Conservation (phyloP, 352 stramenopile genomes). For the Phytophthora boehmeriae region DNA sequence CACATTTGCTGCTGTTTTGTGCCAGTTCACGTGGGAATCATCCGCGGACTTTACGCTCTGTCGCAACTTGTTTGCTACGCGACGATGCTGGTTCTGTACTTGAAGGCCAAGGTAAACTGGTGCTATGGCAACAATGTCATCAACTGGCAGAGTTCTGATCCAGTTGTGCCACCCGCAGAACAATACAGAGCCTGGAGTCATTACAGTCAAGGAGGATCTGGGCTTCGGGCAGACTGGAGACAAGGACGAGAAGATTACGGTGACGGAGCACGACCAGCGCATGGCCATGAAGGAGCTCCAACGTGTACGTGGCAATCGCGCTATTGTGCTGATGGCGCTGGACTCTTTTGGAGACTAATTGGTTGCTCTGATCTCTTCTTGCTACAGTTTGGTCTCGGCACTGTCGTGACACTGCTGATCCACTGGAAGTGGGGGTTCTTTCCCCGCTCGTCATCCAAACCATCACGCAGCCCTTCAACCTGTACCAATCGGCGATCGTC, state of each 20-base stretch:
- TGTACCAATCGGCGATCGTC: slow-evolving; percentile 69
- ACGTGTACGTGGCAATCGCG: slow-evolving; percentile 53
- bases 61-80: slow-evolving; percentile 77
- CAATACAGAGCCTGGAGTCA: slow-evolving; percentile 74
- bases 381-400: slow-evolving; percentile 63
- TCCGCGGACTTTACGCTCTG: slow-evolving; percentile 61
- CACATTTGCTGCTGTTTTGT: slow-evolving; percentile 6
- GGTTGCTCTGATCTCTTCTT: neutral
- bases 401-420: slow-evolving; percentile 67
- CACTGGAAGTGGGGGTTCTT: slow-evolving; percentile 87
- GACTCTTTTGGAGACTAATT: too few relatives aligned
- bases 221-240: slow-evolving; percentile 79
- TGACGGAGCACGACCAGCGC: slow-evolving; percentile 83
- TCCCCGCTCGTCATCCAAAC: slow-evolving; percentile 83
- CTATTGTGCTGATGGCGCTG: slow-evolving; percentile 9
- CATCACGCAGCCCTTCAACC: slow-evolving; percentile 80
- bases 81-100: slow-evolving; percentile 62
- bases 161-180: slow-evolving; percentile 22
- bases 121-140: too few relatives aligned
- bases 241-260: slow-evolving; percentile 79
- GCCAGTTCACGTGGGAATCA: slow-evolving; percentile 58
- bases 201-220: slow-evolving; percentile 80
- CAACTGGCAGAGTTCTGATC: too few relatives aligned
- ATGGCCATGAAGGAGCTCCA: slow-evolving; percentile 75
- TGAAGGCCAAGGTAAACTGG: slow-evolving; percentile 47